Base-by-base conservation (phyloP, 1,139 yeast genomes). In the Yamadazyma dendronema region DNA sequence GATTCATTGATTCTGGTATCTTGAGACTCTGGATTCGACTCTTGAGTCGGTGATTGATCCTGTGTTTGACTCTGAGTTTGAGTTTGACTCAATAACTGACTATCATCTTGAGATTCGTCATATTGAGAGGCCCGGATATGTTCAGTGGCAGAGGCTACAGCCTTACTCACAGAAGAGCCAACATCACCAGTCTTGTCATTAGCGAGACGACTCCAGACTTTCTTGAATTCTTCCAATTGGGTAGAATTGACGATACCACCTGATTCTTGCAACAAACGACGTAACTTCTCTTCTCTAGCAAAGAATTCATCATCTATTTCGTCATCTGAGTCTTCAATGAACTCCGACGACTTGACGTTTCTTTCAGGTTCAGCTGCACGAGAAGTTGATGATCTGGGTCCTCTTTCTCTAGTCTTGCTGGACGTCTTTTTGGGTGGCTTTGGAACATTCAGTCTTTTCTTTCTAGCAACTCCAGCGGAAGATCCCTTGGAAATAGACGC, bases 301-400 rank as follows among this genome's bases (percentile, higher is more conserved):
- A 76, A 84, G 54, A 84, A 84, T 19, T 52, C 66, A 13, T 68
- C 79, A 46, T 82, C 88, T 3, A 79, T 72, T 16, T 77, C 84
- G 49, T 83, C 88, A 51, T 83, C 90, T 0, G 86, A 80, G 37
- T 74, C 81, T 40, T 67, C 67, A 31, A 84, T 74, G 48, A 62
- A 78, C 43, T 77, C 82, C 2, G 80, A 59, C 0, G 83, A 77
- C 35, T 67, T 62, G 21, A 60, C 35, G 3, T 53, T 48, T 19
- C 34, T 42, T 7, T 46, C 43, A 25, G 54, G 57, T 25, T 56
- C 62, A 2, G 39, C 46, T 12, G 54, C 52, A 17, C 43, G 34
- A 36, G 49, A 46, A 9, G 53, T 40, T 15, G 41, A 36, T n/a
- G 22, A 19, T 8, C 56, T 58, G 2, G 26, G 17, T 16, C 13